These are phyloP conservation scores for Sequoia sempervirens DNA, from an alignment of 75 land plant species.

Conservation along the genomic window DNA sequence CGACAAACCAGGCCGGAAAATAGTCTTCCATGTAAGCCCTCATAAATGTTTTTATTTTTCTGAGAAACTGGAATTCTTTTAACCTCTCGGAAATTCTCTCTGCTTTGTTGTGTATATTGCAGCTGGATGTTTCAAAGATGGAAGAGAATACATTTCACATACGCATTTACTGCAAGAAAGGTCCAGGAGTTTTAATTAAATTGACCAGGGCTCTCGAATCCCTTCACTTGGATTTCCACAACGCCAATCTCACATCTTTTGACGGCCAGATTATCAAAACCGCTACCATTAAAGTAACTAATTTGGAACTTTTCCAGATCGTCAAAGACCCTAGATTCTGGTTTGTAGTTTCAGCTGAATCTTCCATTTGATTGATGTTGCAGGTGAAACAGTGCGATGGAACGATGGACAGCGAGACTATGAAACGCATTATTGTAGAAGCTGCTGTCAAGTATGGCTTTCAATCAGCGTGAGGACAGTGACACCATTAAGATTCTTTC, in stretches of 20 bases:
- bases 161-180: slow-evolving; percentile 31
- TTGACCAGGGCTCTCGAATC: slow-evolving; percentile 33
- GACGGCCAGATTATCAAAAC: slow-evolving; percentile 36
- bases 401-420: background rate
- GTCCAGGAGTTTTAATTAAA: slow-evolving; percentile 29
- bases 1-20: background rate
- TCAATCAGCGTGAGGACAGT: background rate
- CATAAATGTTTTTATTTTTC: background rate
- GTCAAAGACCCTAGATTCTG: background rate
- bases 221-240: slow-evolving; percentile 30
- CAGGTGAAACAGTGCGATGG: background rate
- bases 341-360: background rate
- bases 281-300: slow-evolving; percentile 29
- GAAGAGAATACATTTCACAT: slow-evolving; percentile 36
- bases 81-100: too few relatives aligned
- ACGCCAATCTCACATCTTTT: slow-evolving; percentile 30
- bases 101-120: background rate
- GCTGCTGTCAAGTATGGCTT: background rate
- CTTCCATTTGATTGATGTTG: background rate
- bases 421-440: background rate
- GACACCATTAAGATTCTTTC: too few relatives aligned
- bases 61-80: too few relatives aligned
- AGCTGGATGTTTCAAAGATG: slow-evolving; percentile 40
- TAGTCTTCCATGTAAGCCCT: background rate
- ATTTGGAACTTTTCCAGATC: background rate